Evolutionary conservation across 2,329 filamentous ascomycete genomes (phyloP).

Genomic region (Rutstroemia sydowiana): DNA sequence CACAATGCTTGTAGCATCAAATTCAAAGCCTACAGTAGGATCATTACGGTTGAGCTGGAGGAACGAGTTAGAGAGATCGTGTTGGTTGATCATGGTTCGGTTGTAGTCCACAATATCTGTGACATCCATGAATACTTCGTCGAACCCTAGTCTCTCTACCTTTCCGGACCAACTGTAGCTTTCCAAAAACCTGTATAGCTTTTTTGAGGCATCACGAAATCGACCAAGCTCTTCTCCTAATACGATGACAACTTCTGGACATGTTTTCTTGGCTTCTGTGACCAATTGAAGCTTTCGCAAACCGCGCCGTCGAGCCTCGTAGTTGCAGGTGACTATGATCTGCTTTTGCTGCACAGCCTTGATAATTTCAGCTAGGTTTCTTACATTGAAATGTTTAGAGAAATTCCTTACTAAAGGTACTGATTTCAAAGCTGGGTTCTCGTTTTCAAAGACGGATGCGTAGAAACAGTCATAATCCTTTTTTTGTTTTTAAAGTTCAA

Average conservation of each 20-base stretch:
- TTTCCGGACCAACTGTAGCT: constrained; percentile 69
- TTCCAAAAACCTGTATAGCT: constrained; percentile 65
- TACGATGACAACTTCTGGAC: constrained; percentile 77
- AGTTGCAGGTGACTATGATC: constrained; percentile 90
- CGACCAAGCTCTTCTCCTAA: constrained; percentile 79
- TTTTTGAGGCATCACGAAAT: constrained; percentile 82
- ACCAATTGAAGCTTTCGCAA: constrained; percentile 81
- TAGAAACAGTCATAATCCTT: constrained; percentile 91
- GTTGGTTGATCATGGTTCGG: constrained; percentile 57
- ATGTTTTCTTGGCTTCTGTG: constrained; percentile 68
- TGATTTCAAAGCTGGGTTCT: constrained; percentile 63
- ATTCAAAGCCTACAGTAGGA: constrained; percentile 72
- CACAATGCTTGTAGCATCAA: constrained; percentile 61
- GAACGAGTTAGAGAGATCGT: constrained; percentile 61
- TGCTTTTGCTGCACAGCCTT: constrained; percentile 31
- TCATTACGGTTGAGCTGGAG: constrained; percentile 69
- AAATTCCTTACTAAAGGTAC: constrained; percentile 58
- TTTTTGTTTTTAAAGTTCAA: background rate
- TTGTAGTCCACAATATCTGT: constrained; percentile 86
- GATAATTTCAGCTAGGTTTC: constrained; percentile 15
- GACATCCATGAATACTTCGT: constrained; percentile 70
- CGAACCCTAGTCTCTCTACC: constrained; percentile 79
- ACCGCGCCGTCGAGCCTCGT: constrained; percentile 69
- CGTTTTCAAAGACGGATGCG: constrained; percentile 75
- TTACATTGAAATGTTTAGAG: constrained; percentile 40